These are phyloP conservation scores for Aspergillus sp. DNA, from an alignment of 2,329 filamentous ascomycete species.

Conservation along the genomic window DNA sequence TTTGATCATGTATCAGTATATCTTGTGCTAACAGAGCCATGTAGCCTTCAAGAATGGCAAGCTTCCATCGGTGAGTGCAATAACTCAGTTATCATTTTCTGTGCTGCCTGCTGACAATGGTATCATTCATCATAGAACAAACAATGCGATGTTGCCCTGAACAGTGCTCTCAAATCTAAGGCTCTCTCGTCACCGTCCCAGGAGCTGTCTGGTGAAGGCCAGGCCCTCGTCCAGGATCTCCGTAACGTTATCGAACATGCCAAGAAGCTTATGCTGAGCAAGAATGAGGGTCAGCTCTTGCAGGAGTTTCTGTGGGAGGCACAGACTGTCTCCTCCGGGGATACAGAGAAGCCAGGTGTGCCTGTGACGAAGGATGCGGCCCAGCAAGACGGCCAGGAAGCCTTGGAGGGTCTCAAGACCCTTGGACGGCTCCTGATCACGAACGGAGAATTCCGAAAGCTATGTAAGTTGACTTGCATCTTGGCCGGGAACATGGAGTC, in stretches of 20 bases:
- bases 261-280: conserved; percentile 81
- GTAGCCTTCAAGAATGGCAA: conserved; percentile 85
- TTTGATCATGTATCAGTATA: neutral
- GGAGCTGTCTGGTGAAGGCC: conserved; percentile 81
- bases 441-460: conserved; percentile 94
- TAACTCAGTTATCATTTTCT: conserved; percentile 32
- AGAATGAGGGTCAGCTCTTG: conserved; percentile 91
- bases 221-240: conserved; percentile 74
- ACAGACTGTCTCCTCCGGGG: conserved; percentile 68
- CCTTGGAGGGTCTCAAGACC: conserved; percentile 80
- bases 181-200: conserved; percentile 69
- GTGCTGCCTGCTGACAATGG: neutral
- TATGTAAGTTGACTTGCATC: conserved; percentile 59
- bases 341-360: conserved; percentile 62
- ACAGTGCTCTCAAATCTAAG: conserved; percentile 76
- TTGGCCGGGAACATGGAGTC: neutral
- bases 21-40: conserved; percentile 15
- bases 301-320: conserved; percentile 98
- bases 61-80: conserved; percentile 82
- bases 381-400: conserved; percentile 80
- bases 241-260: conserved; percentile 79
- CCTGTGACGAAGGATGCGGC: conserved; percentile 75
- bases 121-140: conserved; percentile 66
- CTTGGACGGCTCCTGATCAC: conserved; percentile 87
- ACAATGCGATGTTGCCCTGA: conserved; percentile 92